Evolutionary conservation across 441 rosid genomes (phyloP).

Genomic region (Erodium texanum): DNA sequence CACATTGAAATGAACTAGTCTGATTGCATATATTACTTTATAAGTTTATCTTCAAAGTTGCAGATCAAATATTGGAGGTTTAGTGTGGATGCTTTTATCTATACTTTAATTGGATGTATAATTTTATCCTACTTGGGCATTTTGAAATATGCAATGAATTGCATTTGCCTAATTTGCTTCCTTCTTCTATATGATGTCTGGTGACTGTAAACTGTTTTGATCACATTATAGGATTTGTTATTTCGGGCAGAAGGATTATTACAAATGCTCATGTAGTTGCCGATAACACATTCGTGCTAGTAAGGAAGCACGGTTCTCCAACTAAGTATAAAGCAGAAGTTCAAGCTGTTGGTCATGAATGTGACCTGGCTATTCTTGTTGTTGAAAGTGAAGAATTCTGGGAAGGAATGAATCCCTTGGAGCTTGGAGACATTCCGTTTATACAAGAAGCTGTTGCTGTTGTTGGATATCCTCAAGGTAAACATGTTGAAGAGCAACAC

Average conservation of each 20-base stretch:
- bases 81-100: background rate
- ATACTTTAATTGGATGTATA: no score
- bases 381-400: constrained; percentile 56
- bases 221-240: constrained; percentile 38
- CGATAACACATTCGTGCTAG: constrained; percentile 70
- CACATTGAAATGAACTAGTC: background rate
- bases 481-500: background rate
- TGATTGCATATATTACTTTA: background rate
- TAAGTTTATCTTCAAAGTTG: background rate
- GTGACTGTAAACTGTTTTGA: background rate
- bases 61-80: background rate
- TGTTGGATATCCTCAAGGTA: constrained; percentile 71
- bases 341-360: constrained; percentile 72
- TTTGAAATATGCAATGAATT: no score
- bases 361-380: constrained; percentile 66
- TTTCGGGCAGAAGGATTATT: constrained; percentile 57
- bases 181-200: background rate
- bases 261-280: constrained; percentile 90
- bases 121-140: no score
- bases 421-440: constrained; percentile 67
- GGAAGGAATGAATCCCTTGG: constrained; percentile 57
- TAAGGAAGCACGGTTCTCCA: constrained; percentile 78
- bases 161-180: no score
- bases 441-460: constrained; percentile 71
- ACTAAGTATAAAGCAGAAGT: constrained; percentile 58